These are phyloP conservation scores for Apodospora peruviana DNA, from an alignment of 495 filamentous ascomycete genomes.

Conservation along the genomic window DNA sequence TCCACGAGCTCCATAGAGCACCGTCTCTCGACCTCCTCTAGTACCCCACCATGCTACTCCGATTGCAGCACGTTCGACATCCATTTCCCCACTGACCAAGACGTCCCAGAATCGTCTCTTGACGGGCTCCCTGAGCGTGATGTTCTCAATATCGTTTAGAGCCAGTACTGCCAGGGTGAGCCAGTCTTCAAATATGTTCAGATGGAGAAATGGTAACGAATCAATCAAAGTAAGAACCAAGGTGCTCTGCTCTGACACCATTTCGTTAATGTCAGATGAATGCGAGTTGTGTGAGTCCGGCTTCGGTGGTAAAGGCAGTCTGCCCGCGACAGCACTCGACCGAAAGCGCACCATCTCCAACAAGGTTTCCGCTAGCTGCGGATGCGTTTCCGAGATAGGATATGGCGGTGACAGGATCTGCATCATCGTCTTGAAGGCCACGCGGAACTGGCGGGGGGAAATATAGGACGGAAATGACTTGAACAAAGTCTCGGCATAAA, in stretches of 20 bases:
- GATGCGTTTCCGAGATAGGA: slow-evolving; percentile 62
- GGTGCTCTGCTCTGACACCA: slow-evolving; percentile 74
- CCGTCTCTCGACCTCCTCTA: slow-evolving; percentile 35
- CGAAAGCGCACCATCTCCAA: slow-evolving; percentile 76
- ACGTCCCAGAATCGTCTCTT: slow-evolving; percentile 80
- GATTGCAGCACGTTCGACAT: slow-evolving; percentile 74
- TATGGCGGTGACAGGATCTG: slow-evolving; percentile 81
- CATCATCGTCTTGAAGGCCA: slow-evolving; percentile 87
- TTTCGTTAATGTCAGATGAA: slow-evolving; percentile 11
- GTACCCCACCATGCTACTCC: slow-evolving; percentile 84
- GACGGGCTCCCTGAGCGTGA: slow-evolving; percentile 56
- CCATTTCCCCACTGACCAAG: slow-evolving; percentile 81
- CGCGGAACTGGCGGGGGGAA: slow-evolving; percentile 82
- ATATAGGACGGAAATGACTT: slow-evolving; percentile 77
- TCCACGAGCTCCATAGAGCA: slow-evolving; percentile 21
- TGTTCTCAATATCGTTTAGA: slow-evolving; percentile 56
- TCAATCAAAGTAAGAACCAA: slow-evolving; percentile 78
- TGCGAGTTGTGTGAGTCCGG: slow-evolving; percentile 14
- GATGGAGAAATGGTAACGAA: slow-evolving; percentile 66
- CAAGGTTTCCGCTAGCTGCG: slow-evolving; percentile 68
- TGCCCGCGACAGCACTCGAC: slow-evolving; percentile 51
- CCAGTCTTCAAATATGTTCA: slow-evolving; percentile 61
- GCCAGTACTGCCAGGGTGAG: slow-evolving; percentile 62
- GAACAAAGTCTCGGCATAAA: slow-evolving; percentile 83
- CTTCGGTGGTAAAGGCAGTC: slow-evolving; percentile 26